Conservation (phyloP, 2,329 filamentous ascomycete species). For the Tricladium varicosporioides region DNA sequence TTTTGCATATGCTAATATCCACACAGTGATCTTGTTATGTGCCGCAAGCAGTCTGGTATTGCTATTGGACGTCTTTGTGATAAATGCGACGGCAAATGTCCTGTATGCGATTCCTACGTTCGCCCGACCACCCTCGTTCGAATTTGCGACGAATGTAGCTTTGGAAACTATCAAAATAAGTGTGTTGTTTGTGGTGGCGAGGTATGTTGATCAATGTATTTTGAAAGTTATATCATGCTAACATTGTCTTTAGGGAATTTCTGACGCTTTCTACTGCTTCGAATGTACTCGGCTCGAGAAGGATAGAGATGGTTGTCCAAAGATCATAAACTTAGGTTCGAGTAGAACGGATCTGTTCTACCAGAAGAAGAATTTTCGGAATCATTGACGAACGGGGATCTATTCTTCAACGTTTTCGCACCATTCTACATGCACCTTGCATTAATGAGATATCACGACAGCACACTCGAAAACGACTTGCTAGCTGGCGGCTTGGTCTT, state of each 20-base stretch:
- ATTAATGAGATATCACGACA: too few species aligned
- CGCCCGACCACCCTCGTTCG: conserved; percentile 94
- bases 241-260: conserved; percentile 64
- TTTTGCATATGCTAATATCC: conserved; percentile 16
- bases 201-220: conserved; percentile 15
- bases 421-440: too few species aligned
- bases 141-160: conserved; percentile 99
- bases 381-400: conserved; percentile 41
- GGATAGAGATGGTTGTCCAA: conserved; percentile 94
- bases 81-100: conserved; percentile 99
- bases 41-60: conserved; percentile 96
- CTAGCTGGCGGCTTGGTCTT: too few species aligned
- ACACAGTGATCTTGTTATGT: conserved; percentile 92
- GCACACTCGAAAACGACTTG: too few species aligned
- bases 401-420: too few species aligned
- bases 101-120: conserved; percentile 98
- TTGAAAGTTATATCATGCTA: conserved; percentile 1
- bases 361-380: conserved; percentile 65
- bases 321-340: conserved; percentile 98
- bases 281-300: conserved; percentile 97
- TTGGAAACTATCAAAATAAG: conserved; percentile 99
- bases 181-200: conserved; percentile 98
- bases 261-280: conserved; percentile 98
- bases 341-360: conserved; percentile 80
- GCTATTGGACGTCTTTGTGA: conserved; percentile 98